These are phyloP conservation scores for Collybiopsis luxurians DNA, from an alignment of 768 basidiomycete genomes.

Conservation along the genomic window DNA sequence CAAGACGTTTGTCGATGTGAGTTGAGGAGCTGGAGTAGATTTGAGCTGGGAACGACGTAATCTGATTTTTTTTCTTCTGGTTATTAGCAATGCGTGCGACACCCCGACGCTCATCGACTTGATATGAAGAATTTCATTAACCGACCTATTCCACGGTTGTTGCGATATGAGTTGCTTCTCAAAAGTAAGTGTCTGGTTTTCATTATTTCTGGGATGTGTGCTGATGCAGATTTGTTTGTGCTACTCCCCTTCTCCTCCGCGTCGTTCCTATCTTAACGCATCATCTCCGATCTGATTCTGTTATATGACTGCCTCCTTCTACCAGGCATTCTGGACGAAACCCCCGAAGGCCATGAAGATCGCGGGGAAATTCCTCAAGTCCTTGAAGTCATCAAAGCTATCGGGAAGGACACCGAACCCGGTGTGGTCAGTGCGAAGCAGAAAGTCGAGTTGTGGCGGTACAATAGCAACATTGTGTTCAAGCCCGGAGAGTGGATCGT, in stretches of 20 bases:
- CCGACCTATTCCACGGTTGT: constrained; percentile 84
- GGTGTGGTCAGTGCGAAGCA: constrained; percentile 83
- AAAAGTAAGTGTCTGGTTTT: constrained; percentile 44
- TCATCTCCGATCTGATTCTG: constrained; percentile 26
- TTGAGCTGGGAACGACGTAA: too few species aligned
- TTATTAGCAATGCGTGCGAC: constrained; percentile 47
- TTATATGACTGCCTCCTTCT: too few species aligned
- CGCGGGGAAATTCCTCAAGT: constrained; percentile 79
- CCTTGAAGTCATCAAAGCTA: constrained; percentile 79
- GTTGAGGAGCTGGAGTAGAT: constrained; percentile 14
- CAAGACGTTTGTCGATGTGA: constrained; percentile 77
- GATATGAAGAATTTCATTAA: constrained; percentile 95
- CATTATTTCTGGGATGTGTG: too few species aligned
- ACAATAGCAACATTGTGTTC: constrained; percentile 75
- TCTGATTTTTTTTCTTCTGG: too few species aligned
- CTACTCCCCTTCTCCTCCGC: too few species aligned
- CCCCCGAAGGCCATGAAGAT: constrained; percentile 76
- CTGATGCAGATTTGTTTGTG: too few species aligned
- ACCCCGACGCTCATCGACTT: constrained; percentile 74
- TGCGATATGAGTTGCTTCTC: constrained; percentile 86
- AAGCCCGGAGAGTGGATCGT: constrained; percentile 74
- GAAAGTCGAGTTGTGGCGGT: constrained; percentile 89
- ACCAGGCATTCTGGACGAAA: constrained; percentile 58
- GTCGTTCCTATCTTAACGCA: too few species aligned
- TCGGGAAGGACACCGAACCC: constrained; percentile 86